These are phyloP conservation scores for Hysterium pulicare DNA, from an alignment of 2,329 filamentous ascomycete genomes.

Conservation along the genomic window DNA sequence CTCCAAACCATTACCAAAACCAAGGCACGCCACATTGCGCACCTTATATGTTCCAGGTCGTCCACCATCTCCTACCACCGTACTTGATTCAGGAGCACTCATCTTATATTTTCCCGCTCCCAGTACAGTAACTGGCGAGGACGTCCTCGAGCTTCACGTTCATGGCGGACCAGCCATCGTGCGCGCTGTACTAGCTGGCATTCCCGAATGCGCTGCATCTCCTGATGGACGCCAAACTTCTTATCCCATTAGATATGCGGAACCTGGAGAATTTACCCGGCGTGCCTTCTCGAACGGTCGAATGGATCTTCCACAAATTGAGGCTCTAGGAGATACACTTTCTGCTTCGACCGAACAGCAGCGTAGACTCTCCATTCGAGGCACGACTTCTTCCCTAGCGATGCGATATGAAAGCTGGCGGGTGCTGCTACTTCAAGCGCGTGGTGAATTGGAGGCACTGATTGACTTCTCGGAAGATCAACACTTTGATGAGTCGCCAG, in stretches of 20 bases:
- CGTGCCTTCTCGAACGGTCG: conserved; percentile 85
- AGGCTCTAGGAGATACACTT: conserved; percentile 60
- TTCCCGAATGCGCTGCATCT: conserved; percentile 53
- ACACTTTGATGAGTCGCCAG: conserved; percentile 86
- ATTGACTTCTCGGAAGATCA: conserved; percentile 98
- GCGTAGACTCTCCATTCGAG: conserved; percentile 77
- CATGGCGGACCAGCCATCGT: conserved; percentile 89
- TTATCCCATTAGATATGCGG: conserved; percentile 71
- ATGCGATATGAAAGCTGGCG: conserved; percentile 82
- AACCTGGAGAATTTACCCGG: conserved; percentile 91
- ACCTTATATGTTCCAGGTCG: conserved; percentile 62
- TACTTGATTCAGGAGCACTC: conserved; percentile 74
- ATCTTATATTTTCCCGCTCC: conserved; percentile 80
- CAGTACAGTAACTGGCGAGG: conserved; percentile 84
- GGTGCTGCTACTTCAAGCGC: conserved; percentile 68
- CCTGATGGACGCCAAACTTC: conserved; percentile 7
- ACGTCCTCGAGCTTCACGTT: conserved; percentile 89
- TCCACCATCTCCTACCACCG: conserved; percentile 38
- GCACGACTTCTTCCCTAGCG: conserved; percentile 66
- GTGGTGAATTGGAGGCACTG: conserved; percentile 88
- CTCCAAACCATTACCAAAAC: conserved; percentile 50
- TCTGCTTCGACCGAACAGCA: conserved; percentile 84
- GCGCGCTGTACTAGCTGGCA: conserved; percentile 76
- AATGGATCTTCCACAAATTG: conserved; percentile 80
- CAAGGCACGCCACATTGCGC: conserved; percentile 67